Evolutionary conservation across 805 yeast species (phyloP).

Genomic region (Metschnikowia similis): DNA sequence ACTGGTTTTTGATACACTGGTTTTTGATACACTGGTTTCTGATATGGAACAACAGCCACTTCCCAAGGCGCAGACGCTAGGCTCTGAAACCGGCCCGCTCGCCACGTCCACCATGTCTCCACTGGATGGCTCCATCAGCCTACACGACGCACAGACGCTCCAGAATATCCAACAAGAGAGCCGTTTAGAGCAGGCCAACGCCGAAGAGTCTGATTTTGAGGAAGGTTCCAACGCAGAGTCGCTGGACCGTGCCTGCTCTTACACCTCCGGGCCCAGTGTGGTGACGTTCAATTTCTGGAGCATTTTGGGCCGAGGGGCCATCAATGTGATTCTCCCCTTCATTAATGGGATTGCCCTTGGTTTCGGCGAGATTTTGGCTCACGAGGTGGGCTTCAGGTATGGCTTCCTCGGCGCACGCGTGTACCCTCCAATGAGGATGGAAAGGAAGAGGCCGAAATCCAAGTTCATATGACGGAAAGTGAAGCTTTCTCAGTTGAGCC

Average conservation of each 20-base stretch:
- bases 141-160: conserved; percentile 25
- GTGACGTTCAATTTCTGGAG: conserved; percentile 30
- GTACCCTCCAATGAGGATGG: conserved; percentile 33
- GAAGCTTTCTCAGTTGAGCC: no score
- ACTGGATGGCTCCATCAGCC: conserved; percentile 25
- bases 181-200: conserved; percentile 16
- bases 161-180: conserved; percentile 23
- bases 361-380: conserved; percentile 91
- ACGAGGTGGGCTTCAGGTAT: conserved; percentile 78
- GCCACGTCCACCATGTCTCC: background rate
- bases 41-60: background rate
- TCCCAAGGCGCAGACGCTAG: background rate
- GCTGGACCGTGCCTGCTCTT: background rate
- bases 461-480: conserved; percentile 3
- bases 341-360: conserved; percentile 94
- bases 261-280: conserved; percentile 1
- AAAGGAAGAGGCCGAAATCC: conserved; percentile 18
- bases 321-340: conserved; percentile 81
- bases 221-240: conserved; percentile 4
- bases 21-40: background rate
- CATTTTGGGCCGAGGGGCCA: conserved; percentile 49
- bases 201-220: conserved; percentile 1
- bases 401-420: conserved; percentile 74
- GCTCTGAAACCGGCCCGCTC: background rate
- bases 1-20: no score